Percentiles rank a stretch among this genome's conserved stretches.
Conservation (phyloP, 2,329 filamentous ascomycete species). For the Aspergillus aculeatus region DNA sequence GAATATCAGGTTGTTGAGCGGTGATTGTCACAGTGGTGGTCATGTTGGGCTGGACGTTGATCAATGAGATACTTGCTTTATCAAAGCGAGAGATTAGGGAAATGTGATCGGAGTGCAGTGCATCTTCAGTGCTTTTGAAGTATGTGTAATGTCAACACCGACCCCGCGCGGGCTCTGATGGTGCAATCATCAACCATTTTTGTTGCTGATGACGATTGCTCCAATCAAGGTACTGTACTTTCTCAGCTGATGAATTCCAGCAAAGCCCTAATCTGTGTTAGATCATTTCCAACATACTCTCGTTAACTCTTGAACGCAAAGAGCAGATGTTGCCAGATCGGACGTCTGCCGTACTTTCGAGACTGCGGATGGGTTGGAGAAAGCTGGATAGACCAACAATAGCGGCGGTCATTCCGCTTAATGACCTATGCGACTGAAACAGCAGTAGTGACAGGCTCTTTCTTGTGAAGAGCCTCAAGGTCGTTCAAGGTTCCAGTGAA, state of each 20-base stretch:
- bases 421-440: no score
- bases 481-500: no score
- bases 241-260: not conserved
- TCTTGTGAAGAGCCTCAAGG: no score
- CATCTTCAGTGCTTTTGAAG: not conserved
- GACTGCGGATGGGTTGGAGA: not conserved
- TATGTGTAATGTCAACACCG: not conserved
- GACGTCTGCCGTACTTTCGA: not conserved
- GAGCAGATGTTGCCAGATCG: not conserved
- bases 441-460: no score
- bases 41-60: not conserved
- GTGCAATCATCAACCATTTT: not conserved
- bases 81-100: not conserved
- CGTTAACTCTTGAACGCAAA: not conserved
- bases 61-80: not conserved
- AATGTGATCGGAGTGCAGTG: not conserved
- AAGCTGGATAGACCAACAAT: not conserved
- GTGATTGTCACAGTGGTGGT: not conserved
- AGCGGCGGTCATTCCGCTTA: not conserved
- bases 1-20: conserved; percentile 30
- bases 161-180: not conserved
- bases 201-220: not conserved
- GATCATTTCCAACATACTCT: no score
- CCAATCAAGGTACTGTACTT: not conserved
- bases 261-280: no score